Conservation (phyloP, 1,284 basidiomycete genomes). For the Amylostereum areolatum region DNA sequence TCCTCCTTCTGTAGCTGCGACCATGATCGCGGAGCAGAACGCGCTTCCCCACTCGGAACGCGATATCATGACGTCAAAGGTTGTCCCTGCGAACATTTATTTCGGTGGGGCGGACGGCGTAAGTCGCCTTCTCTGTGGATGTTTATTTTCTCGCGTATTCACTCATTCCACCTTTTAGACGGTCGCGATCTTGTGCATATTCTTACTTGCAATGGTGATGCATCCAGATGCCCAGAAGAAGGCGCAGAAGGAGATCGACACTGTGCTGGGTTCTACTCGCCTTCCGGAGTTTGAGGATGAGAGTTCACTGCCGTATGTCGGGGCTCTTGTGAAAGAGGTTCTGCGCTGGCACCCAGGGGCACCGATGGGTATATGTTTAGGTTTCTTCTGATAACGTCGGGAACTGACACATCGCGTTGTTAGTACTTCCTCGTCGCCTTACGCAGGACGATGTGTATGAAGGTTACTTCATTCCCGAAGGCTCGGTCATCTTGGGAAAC, state of each 20-base stretch:
- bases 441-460: slow-evolving; percentile 11
- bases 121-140: neutral
- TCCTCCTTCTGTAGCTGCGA: neutral
- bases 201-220: slow-evolving; percentile 14
- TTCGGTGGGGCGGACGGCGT: neutral
- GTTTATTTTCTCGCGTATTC: too few species aligned
- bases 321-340: slow-evolving; percentile 12
- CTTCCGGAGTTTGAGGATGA: slow-evolving; percentile 12
- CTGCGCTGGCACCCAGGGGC: slow-evolving; percentile 13
- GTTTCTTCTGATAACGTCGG: neutral
- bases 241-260: slow-evolving; percentile 14
- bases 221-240: slow-evolving; percentile 10
- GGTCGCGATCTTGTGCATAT: slow-evolving; percentile 5
- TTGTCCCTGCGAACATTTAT: slow-evolving; percentile 11
- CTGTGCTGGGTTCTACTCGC: slow-evolving; percentile 9
- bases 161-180: slow-evolving; percentile 8
- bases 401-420: slow-evolving; percentile 7
- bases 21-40: neutral
- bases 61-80: neutral
- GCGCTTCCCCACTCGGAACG: neutral
- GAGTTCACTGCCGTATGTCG: slow-evolving; percentile 10
- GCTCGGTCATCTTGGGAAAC: slow-evolving; percentile 13
- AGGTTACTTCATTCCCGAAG: slow-evolving; percentile 13
- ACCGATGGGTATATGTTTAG: slow-evolving; percentile 6
- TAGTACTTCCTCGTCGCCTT: slow-evolving; percentile 11